Base-by-base conservation (phyloP, 768 basidiomycete genomes). In the Saitozyma sp. region DNA sequence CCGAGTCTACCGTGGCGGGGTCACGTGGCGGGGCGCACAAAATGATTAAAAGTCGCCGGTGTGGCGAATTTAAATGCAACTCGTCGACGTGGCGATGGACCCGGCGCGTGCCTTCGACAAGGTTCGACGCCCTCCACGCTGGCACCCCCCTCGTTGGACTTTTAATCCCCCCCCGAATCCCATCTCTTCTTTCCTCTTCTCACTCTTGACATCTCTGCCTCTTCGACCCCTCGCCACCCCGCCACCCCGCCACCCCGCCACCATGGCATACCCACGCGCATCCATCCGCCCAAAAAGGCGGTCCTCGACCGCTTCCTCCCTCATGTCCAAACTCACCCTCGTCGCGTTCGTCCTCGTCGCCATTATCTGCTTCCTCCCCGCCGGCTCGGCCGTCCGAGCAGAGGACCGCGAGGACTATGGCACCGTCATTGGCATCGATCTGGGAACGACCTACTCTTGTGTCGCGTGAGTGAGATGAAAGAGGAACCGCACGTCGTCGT, bases 391-490 rank as follows among this genome's bases (percentile, higher is more conserved):
- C 55, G 91, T 90, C 50, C 86, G 89, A 68, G 88, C 87, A 42
- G 80, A 79, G 43, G 82, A 82, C 67, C 82, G 84, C 61, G 85
- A 85, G 68, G 89, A 93, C 74, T 93, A 90, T 79, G 92, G 93
- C 60, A 89, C 89, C 43, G 92, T 95, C 45, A 95, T 95, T 78
- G 93, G 41, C 70, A 56, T 75, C 89, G 92, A 95, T 84, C 83
- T 95, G 82, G 92, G 92, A 82, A 96, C 92, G 54, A 92, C 90
- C 71, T 92, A 96, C 83, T 96, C 93, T 67, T 96, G 93, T 83
- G 94, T 97, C 74, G 93, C 90, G 91, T 91, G 65, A 79, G 89
- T 83, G 3, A 0, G 11, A 11, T 2, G 2, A 6, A 17, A 0
- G 11, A 11, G 11, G 2, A 6, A 17, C 45, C 13, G 45, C 45